phyloP scores from a whole-genome alignment of 1,139 yeast species.

The Suhomyces kunorum region DNA sequence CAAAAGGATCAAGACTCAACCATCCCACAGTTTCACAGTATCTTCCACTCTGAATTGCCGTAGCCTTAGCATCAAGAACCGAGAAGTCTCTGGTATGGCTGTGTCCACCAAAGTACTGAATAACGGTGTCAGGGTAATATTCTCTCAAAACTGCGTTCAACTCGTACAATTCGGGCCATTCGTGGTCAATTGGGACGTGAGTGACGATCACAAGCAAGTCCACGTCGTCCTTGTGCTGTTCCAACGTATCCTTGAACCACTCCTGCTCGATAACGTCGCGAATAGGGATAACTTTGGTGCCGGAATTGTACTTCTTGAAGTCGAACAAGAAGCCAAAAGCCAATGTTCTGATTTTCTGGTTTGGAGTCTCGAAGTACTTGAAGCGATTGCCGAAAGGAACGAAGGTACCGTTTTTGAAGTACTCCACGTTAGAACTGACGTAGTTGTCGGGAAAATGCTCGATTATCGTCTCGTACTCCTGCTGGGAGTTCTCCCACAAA shows the following conservation, averaged over 20 bases:
- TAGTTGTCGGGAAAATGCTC: constrained; percentile 64
- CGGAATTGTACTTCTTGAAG: constrained; percentile 60
- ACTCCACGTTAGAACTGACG: constrained; percentile 82
- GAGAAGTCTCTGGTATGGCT: constrained; percentile 87
- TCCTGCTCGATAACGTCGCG: constrained; percentile 49
- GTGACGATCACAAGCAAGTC: constrained; percentile 75
- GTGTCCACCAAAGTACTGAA: constrained; percentile 94
- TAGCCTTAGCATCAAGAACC: constrained; percentile 62
- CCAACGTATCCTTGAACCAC: constrained; percentile 65
- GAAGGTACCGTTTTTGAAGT: constrained; percentile 48
- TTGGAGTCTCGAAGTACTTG: constrained; percentile 64
- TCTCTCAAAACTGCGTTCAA: constrained; percentile 57
- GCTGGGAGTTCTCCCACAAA: constrained; percentile 60
- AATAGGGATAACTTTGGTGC: constrained; percentile 67
- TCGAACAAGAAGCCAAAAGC: constrained; percentile 82
- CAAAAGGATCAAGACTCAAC: constrained; percentile 53
- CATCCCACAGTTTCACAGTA: constrained; percentile 93
- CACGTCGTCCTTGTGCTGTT: constrained; percentile 38
- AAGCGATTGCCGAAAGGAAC: constrained; percentile 70
- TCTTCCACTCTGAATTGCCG: constrained; percentile 87
- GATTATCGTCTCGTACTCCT: constrained; percentile 64
- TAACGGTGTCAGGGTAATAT: constrained; percentile 59
- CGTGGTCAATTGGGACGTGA: constrained; percentile 71
- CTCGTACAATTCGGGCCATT: constrained; percentile 55
- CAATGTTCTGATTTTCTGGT: constrained; percentile 53